These are phyloP conservation scores for Yamadazyma dendronema DNA, from an alignment of 1,139 yeast species.

Conservation along the genomic window DNA sequence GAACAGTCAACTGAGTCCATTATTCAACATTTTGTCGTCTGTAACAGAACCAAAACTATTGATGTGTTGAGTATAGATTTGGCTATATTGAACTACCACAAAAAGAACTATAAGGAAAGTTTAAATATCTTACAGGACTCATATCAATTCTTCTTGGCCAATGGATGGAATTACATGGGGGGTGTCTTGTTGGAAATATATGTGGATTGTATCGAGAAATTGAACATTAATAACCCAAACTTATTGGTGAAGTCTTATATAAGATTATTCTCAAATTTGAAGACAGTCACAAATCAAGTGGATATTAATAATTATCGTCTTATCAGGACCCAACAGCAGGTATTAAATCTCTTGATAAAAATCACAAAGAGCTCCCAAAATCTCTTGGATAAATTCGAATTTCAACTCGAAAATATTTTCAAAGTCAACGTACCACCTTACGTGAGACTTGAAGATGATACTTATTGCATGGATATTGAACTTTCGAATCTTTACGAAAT, in stretches of 20 bases:
- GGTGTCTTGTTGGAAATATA: conserved; percentile 62
- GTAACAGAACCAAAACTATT: conserved; percentile 59
- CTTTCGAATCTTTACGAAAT: conserved; percentile 27
- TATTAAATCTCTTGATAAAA: conserved; percentile 22
- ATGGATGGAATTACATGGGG: conserved; percentile 78
- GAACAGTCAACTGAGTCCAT: conserved; percentile 42
- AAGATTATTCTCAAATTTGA: conserved; percentile 33
- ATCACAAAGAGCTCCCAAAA: conserved; percentile 20
- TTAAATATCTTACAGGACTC: conserved; percentile 63
- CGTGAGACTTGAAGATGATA: conserved; percentile 25
- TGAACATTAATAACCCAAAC: conserved; percentile 25
- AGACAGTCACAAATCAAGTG: conserved; percentile 14
- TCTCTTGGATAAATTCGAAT: conserved; percentile 20
- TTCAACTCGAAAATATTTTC: conserved; percentile 32
- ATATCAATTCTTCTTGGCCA: conserved; percentile 60
- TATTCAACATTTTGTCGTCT: conserved; percentile 44
- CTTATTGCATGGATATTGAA: conserved; percentile 24
- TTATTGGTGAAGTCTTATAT: conserved; percentile 31
- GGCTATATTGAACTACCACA: conserved; percentile 66
- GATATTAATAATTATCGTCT: conserved; percentile 33
- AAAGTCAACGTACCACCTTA: conserved; percentile 23
- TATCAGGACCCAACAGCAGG: conserved; percentile 21
- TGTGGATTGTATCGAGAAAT: conserved; percentile 62
- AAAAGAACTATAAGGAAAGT: conserved; percentile 58
- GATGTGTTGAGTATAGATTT: conserved; percentile 80